phyloP scores from a whole-genome alignment of 352 stramenopile genomes.

The Phytophthora quininea region DNA sequence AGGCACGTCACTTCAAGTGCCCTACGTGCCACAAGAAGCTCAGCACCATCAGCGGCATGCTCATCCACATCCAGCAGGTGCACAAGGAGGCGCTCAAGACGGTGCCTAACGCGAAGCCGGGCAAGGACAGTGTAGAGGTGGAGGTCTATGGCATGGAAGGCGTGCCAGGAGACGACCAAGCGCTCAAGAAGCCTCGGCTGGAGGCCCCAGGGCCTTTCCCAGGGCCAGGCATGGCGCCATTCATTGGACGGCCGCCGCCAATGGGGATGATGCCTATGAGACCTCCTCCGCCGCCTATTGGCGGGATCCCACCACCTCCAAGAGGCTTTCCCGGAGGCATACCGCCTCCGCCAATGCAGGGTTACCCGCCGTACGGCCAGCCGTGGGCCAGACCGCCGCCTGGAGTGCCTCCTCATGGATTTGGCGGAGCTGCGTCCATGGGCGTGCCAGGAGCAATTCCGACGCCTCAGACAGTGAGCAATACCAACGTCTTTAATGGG shows the following conservation, averaged over 20 bases:
- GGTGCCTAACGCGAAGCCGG: conserved; percentile 88
- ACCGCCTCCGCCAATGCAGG: conserved; percentile 36
- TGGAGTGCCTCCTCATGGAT: conserved; percentile 18
- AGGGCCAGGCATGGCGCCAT: conserved; percentile 51
- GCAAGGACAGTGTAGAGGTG: conserved; percentile 76
- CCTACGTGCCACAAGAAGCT: conserved; percentile 92
- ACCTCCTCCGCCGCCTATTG: conserved; percentile 44
- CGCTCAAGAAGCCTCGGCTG: conserved; percentile 54
- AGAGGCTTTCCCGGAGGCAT: conserved; percentile 47
- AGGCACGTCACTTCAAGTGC: conserved; percentile 93
- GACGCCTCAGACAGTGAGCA: conserved; percentile 21
- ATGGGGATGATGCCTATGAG: conserved; percentile 52
- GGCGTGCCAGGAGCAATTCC: conserved; percentile 6
- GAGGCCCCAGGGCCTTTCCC: conserved; percentile 48
- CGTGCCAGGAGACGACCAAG: conserved; percentile 40
- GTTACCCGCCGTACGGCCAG: conserved; percentile 27
- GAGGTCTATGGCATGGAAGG: conserved; percentile 93
- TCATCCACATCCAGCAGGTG: conserved; percentile 89
- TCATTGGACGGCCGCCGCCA: conserved; percentile 51
- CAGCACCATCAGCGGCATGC: conserved; percentile 88
- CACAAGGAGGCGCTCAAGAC: conserved; percentile 86
- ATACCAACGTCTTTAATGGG: conserved; percentile 40
- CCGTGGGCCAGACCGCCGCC: conserved; percentile 27
- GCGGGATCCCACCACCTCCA: conserved; percentile 37
- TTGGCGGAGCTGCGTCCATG: conserved; percentile 18